Evolutionary conservation across 2,329 filamentous ascomycete species (phyloP), one percentile per base, ranked within the genome.

Genomic region (Penicillium sp.): DNA sequence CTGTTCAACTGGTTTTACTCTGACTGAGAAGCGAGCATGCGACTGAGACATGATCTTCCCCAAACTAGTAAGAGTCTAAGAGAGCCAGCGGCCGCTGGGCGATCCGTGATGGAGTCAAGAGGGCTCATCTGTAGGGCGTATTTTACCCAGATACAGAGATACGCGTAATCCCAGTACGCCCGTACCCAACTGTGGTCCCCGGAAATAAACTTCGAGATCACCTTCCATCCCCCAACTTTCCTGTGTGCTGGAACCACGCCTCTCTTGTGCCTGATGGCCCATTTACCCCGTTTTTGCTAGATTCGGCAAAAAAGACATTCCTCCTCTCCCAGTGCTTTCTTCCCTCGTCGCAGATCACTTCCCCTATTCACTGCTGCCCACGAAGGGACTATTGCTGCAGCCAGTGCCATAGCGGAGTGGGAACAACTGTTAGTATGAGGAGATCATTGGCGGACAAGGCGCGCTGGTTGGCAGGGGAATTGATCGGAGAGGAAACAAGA

Each of bases 381-480:
- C 41, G 17, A 47, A 35, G 15, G 7, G 47, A 44, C 55, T 58
- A 58, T 58, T 46, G 15, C 48, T 58, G 56, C 56, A 52, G 31
- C 26, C 47, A 21, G 30, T 21, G 13, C 15, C 30, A 57, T 45
- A 57, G 47, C 5, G 17, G 7, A 26, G 55, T 57, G 55, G 55
- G 35, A 57, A 58, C 56, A 41, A 9, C 11, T 31, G 19, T n/a
- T n/a, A 19, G 9, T 29, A 4, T 35, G 5, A 11, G 21, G 44
- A 15, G 23, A 35, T 66, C 46, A 67, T 67, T 67, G 62, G 65
- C 19, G 13, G 46, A 49, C 55, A 66, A 66, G 61, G 52, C 62
- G 66, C 62, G 66, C 62, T 64, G 47, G 19, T 30, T 30, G 64
- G 58, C 58, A 31, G n/a, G n/a, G 21, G 8, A 17, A 11, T 29